Evolutionary conservation across 2,329 filamentous ascomycete species (phyloP).

Genomic region (Colletotrichum trifolii): DNA sequence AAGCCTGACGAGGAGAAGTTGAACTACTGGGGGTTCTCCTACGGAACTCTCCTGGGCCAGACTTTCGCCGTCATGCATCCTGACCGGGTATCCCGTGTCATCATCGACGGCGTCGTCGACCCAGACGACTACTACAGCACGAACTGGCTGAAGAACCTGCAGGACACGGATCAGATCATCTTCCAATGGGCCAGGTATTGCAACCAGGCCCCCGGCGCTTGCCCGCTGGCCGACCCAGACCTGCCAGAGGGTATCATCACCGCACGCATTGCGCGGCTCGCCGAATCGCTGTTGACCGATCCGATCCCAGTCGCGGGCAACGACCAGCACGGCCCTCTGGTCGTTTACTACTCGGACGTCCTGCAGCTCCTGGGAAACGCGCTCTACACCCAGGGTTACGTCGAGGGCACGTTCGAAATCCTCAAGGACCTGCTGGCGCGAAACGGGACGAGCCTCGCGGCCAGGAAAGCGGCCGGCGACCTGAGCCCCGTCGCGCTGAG

Average conservation of each 20-base stretch:
- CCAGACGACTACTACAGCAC: conserved; percentile 47
- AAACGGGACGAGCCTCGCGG: conserved; percentile 22
- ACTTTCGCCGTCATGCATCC: conserved; percentile 54
- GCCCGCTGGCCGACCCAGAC: neutral
- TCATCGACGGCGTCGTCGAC: conserved; percentile 51
- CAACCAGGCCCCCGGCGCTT: conserved; percentile 11
- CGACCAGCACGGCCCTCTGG: conserved; percentile 23
- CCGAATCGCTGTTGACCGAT: conserved; percentile 1
- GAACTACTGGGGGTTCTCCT: conserved; percentile 56
- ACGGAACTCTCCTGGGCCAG: conserved; percentile 54
- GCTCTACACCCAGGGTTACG: conserved; percentile 31
- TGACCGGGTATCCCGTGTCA: conserved; percentile 45
- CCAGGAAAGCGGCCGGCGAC: conserved; percentile 24
- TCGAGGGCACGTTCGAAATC: conserved; percentile 26
- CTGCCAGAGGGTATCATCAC: neutral
- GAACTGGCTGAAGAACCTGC: conserved; percentile 41
- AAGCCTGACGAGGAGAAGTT: conserved; percentile 43
- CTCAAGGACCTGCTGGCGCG: conserved; percentile 22
- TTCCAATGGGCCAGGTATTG: conserved; percentile 50
- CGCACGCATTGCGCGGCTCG: neutral
- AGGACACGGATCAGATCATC: conserved; percentile 45
- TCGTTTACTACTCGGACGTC: conserved; percentile 44
- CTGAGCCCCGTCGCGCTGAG: conserved; percentile 1
- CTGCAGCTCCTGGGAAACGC: conserved; percentile 26
- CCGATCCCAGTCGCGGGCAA: conserved; percentile 1